Conservation (phyloP, 345 rosid genomes). For the Moricandia moricandioides region DNA sequence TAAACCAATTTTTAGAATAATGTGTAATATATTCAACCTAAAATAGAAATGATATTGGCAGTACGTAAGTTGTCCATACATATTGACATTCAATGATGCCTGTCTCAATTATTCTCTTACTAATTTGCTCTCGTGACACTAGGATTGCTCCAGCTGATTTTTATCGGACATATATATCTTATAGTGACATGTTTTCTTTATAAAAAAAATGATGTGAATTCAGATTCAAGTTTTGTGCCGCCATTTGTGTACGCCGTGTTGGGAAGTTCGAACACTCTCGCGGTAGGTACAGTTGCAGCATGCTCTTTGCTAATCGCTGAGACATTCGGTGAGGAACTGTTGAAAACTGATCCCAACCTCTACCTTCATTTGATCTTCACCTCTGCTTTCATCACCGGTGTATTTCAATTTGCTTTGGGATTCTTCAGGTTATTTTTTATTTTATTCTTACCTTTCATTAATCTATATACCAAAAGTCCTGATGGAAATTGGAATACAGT, state of each 20-base stretch:
- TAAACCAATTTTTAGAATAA: too few relatives aligned
- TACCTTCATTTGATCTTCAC: constrained; percentile 78
- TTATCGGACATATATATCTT: constrained; percentile 1
- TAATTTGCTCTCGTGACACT: background rate
- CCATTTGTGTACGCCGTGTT: constrained; percentile 71
- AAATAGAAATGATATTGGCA: background rate
- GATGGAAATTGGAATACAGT: too few relatives aligned
- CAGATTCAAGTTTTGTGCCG: constrained; percentile 91
- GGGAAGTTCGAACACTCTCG: constrained; percentile 83
- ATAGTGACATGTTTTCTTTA: background rate
- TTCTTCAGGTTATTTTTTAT: constrained; percentile 46
- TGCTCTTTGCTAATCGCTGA: constrained; percentile 59
- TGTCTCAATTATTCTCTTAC: background rate
- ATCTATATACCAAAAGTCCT: background rate
- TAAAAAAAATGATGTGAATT: background rate
- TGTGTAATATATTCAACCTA: background rate
- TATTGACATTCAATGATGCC: background rate
- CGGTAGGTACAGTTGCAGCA: constrained; percentile 88
- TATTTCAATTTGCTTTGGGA: constrained; percentile 63
- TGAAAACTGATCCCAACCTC: constrained; percentile 47
- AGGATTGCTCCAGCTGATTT: background rate
- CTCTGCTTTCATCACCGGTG: constrained; percentile 68
- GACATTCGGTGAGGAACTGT: constrained; percentile 45
- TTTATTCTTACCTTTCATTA: background rate
- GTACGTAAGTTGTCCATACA: background rate